These are phyloP conservation scores for Citrus mangshanensis DNA, from an alignment of 345 rosid species.

Conservation along the genomic window DNA sequence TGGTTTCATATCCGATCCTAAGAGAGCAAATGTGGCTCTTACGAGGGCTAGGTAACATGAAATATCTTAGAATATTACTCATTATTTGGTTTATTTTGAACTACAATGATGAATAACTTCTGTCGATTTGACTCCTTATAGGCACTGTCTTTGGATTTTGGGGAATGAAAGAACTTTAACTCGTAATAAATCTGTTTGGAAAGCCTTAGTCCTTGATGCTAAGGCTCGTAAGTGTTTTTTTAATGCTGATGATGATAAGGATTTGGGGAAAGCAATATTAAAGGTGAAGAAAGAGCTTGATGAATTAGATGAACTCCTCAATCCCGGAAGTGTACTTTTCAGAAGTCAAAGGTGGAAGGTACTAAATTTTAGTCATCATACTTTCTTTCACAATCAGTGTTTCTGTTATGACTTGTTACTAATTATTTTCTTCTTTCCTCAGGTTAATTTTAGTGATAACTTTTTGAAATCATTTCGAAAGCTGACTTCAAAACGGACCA, in stretches of 20 bases:
- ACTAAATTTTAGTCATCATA: background rate
- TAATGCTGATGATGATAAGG: slow-evolving; percentile 37
- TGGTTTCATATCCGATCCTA: background rate
- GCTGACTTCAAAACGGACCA: slow-evolving; percentile 20
- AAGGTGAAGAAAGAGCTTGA: slow-evolving; percentile 33
- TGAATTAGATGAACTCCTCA: slow-evolving; percentile 39
- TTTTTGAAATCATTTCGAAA: slow-evolving; percentile 47
- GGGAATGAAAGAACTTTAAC: slow-evolving; percentile 41
- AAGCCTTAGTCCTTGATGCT: slow-evolving; percentile 33
- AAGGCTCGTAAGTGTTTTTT: slow-evolving; percentile 42
- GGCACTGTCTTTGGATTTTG: slow-evolving; percentile 59
- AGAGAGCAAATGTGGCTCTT: background rate
- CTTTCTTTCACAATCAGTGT: background rate
- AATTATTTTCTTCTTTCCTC: background rate
- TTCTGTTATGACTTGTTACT: background rate
- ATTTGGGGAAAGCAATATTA: slow-evolving; percentile 29
- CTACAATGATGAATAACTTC: background rate
- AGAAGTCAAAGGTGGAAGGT: slow-evolving; percentile 48
- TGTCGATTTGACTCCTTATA: slow-evolving; percentile 2
- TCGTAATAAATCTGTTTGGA: slow-evolving; percentile 37
- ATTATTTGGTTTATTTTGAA: background rate
- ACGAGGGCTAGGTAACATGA: slow-evolving; percentile 12
- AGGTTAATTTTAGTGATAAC: slow-evolving; percentile 51
- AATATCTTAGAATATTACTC: slow-evolving; percentile 9
- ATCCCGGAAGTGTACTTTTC: slow-evolving; percentile 27